Evolutionary conservation across 2,329 filamentous ascomycete genomes (phyloP).

Genomic region (Apiospora arundinis): DNA sequence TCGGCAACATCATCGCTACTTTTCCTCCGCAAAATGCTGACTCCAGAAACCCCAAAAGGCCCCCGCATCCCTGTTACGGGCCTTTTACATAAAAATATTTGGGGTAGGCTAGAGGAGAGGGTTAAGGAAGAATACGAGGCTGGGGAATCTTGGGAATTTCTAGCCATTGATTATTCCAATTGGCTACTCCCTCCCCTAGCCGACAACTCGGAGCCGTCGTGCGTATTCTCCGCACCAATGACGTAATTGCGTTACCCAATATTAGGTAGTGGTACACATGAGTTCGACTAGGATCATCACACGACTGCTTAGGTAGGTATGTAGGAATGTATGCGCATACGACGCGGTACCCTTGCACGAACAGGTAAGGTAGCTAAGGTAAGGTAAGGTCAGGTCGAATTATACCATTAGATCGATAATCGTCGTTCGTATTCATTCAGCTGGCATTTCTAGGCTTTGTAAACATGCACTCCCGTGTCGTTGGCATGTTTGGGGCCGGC

Average conservation of each 20-base stretch:
- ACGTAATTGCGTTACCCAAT: not conserved
- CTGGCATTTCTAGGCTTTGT: conserved; percentile 15
- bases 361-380: too few relatives aligned
- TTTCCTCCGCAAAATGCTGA: not conserved
- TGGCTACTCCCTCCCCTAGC: not conserved
- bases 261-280: not conserved
- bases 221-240: not conserved
- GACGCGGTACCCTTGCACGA: too few relatives aligned
- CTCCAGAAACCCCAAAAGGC: not conserved
- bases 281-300: not conserved
- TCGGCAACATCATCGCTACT: not conserved
- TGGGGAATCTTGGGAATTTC: not conserved
- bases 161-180: not conserved
- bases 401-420: not conserved
- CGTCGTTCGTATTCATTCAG: too few relatives aligned
- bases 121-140: not conserved
- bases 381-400: too few relatives aligned
- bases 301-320: not conserved
- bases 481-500: not conserved
- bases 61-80: not conserved
- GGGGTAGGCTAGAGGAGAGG: too few relatives aligned
- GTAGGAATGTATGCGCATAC: not conserved
- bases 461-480: conserved; percentile 11
- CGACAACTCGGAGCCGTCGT: not conserved
- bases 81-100: not conserved